Percentiles rank a stretch among this genome's conserved stretches.
Conservation (phyloP, 768 basidiomycete species). For the Kwoniella bestiolae region DNA sequence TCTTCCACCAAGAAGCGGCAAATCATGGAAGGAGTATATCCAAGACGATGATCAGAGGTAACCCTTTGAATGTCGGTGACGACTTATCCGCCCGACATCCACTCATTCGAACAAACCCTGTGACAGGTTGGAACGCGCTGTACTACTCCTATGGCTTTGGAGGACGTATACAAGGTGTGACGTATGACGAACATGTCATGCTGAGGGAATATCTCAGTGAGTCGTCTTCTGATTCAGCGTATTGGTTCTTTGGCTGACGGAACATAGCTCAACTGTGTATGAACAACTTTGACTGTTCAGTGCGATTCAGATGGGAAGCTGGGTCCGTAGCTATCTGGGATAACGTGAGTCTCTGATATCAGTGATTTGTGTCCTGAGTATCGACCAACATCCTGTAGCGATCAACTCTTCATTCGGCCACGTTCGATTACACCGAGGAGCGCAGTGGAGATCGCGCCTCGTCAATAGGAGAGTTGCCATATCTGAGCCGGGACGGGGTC, state of each 20-base stretch:
- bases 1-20: constrained; percentile 54
- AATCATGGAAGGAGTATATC: constrained; percentile 48
- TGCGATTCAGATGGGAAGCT: constrained; percentile 61
- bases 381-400: not conserved
- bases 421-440: constrained; percentile 57
- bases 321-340: constrained; percentile 69
- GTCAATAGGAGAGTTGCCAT: constrained; percentile 65
- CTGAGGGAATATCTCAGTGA: constrained; percentile 18
- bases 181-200: constrained; percentile 63
- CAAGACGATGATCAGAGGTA: constrained; percentile 47
- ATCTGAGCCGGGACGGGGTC: constrained; percentile 58
- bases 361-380: not conserved
- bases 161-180: constrained; percentile 48
- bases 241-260: not conserved
- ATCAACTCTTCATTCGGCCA: constrained; percentile 40
- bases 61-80: constrained; percentile 55
- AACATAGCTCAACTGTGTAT: constrained; percentile 13
- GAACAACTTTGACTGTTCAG: constrained; percentile 65
- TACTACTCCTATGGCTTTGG: constrained; percentile 47
- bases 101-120: constrained; percentile 53
- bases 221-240: constrained; percentile 59
- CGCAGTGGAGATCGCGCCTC: constrained; percentile 64
- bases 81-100: constrained; percentile 55
- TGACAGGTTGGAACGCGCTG: constrained; percentile 51
- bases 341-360: constrained; percentile 51